Evolutionary conservation across 345 rosid species (phyloP).

Genomic region (Eucalyptus victrix): DNA sequence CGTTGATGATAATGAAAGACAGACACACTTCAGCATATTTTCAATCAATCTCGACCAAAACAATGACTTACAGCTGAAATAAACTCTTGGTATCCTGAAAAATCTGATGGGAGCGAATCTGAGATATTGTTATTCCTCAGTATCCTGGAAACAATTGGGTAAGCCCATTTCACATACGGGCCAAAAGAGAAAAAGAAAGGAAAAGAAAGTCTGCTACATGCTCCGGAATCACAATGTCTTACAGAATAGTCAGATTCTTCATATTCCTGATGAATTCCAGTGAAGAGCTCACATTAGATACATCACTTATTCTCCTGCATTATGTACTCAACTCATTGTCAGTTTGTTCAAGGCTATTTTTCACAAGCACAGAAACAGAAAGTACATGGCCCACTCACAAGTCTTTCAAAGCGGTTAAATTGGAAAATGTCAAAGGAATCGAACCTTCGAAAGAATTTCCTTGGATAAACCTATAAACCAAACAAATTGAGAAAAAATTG

Average conservation of each 20-base stretch:
- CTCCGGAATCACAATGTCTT: background rate
- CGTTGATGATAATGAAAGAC: background rate
- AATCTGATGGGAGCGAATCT: conserved; percentile 22
- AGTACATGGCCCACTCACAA: conserved; percentile 13
- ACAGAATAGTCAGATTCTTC: conserved; percentile 22
- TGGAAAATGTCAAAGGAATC: conserved; percentile 23
- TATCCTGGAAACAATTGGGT: background rate
- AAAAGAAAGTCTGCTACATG: background rate
- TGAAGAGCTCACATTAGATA: conserved; percentile 19
- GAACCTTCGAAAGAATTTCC: conserved; percentile 35
- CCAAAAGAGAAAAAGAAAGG: background rate
- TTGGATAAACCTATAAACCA: background rate
- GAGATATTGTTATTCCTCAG: conserved; percentile 24
- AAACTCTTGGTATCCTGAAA: conserved; percentile 8
- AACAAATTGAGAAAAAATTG: background rate
- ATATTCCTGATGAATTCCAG: conserved; percentile 19
- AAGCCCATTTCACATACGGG: background rate
- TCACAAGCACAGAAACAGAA: background rate
- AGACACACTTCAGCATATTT: background rate
- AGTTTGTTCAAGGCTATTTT: background rate
- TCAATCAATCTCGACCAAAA: background rate
- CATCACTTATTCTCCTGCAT: conserved; percentile 22
- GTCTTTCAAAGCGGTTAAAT: background rate
- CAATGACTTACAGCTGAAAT: background rate
- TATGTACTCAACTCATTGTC: background rate